A percentile compares a stretch with the other conserved stretches of the same genome.
Conservation (phyloP, 495 filamentous ascomycete species). For the Penicillium malachiteum region DNA sequence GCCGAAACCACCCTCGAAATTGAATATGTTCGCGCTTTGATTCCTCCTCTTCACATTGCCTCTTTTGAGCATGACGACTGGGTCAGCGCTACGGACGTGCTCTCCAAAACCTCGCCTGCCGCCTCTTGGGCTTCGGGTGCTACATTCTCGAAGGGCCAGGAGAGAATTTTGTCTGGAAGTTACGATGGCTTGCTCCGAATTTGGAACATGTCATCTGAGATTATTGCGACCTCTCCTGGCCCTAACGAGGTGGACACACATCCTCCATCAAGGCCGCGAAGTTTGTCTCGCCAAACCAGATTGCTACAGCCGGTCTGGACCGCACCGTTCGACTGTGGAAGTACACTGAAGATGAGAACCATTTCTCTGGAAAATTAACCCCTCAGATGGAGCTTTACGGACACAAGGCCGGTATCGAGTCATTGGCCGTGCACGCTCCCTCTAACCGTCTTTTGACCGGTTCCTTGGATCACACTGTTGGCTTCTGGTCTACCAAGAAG, state of each 20-base stretch:
- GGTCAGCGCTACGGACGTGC: slow-evolving; percentile 88
- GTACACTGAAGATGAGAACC: slow-evolving; percentile 65
- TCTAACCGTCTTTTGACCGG: slow-evolving; percentile 79
- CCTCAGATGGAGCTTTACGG: slow-evolving; percentile 84
- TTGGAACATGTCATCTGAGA: slow-evolving; percentile 83
- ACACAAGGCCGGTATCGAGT: slow-evolving; percentile 72
- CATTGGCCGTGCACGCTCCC: slow-evolving; percentile 71
- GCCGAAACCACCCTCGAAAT: slow-evolving; percentile 81
- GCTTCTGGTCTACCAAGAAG: slow-evolving; percentile 80
- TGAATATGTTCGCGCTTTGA: slow-evolving; percentile 87
- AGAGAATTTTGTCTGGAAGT: slow-evolving; percentile 79
- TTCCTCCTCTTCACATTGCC: slow-evolving; percentile 81
- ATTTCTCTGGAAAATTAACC: slow-evolving; percentile 60
- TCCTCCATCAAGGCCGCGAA: slow-evolving; percentile 75
- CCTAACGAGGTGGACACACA: slow-evolving; percentile 65
- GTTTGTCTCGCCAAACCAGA: slow-evolving; percentile 70
- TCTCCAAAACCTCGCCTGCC: slow-evolving; percentile 64
- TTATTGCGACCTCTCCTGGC: slow-evolving; percentile 66
- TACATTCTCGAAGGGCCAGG: slow-evolving; percentile 47
- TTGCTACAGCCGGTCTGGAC: slow-evolving; percentile 81
- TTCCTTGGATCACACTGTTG: slow-evolving; percentile 74
- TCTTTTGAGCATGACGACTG: slow-evolving; percentile 96
- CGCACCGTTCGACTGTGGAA: slow-evolving; percentile 84
- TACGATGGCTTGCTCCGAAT: slow-evolving; percentile 86
- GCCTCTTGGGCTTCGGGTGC: slow-evolving; percentile 52